A percentile compares a stretch with the other conserved stretches of the same genome.
phyloP scores from a whole-genome alignment of 2,329 filamentous ascomycete genomes.

The Sporothrix euskadiensis region DNA sequence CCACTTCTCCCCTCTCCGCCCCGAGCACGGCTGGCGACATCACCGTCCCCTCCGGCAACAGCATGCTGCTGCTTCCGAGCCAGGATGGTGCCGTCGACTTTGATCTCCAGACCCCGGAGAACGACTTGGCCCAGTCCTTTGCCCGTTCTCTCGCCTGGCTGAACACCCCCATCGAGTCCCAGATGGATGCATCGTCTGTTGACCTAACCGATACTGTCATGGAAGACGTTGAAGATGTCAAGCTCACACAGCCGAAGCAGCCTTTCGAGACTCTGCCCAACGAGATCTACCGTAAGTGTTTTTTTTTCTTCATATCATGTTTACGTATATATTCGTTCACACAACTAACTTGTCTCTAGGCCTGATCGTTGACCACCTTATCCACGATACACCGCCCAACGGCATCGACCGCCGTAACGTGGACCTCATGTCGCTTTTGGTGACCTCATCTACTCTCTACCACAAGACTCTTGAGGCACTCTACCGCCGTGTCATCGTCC shows the following conservation, averaged over 20 bases:
- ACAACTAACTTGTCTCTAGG: slow-evolving; percentile 47
- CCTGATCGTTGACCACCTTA: slow-evolving; percentile 72
- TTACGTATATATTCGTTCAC: not conserved
- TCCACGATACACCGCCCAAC: slow-evolving; percentile 72
- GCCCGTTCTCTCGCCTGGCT: slow-evolving; percentile 27
- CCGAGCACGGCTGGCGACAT: slow-evolving; percentile 31
- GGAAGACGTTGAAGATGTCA: slow-evolving; percentile 22
- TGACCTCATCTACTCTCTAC: slow-evolving; percentile 75
- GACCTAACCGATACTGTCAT: slow-evolving; percentile 25
- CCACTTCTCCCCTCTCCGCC: slow-evolving; percentile 33
- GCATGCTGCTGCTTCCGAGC: slow-evolving; percentile 13
- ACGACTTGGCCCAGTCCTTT: slow-evolving; percentile 17
- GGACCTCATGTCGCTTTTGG: slow-evolving; percentile 72
- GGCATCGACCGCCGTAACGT: slow-evolving; percentile 74
- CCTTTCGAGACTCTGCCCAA: slow-evolving; percentile 65
- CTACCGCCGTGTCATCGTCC: slow-evolving; percentile 78
- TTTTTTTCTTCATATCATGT: not conserved
- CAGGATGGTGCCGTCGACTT: slow-evolving; percentile 4
- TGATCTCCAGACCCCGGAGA: slow-evolving; percentile 8
- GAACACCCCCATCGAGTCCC: not conserved
- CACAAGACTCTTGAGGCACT: slow-evolving; percentile 71
- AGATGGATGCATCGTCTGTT: slow-evolving; percentile 23
- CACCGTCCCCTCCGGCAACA: not conserved
- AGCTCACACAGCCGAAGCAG: not conserved
- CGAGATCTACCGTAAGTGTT: slow-evolving; percentile 67